These are phyloP conservation scores for Cordyceps javanica DNA, from an alignment of 2,329 filamentous ascomycete genomes.

Conservation along the genomic window DNA sequence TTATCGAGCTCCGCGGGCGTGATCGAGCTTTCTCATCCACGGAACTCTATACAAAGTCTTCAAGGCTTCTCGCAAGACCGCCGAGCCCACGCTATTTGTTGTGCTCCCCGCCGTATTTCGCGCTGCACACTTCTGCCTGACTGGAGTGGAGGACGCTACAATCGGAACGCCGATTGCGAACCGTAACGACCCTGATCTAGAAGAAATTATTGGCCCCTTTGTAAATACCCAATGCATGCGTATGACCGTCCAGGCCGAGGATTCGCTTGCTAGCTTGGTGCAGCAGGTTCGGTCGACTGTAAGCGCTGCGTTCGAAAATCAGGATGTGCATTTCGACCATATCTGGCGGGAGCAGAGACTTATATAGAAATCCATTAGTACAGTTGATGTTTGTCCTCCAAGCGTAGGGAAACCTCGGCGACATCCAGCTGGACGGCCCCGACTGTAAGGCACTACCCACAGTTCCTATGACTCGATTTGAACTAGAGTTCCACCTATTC, in stretches of 20 bases:
- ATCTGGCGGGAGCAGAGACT: not conserved
- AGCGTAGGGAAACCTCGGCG: conserved; percentile 1
- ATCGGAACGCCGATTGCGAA: conserved; percentile 16
- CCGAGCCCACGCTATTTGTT: conserved; percentile 13
- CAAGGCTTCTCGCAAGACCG: too few relatives aligned
- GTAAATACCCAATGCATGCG: conserved; percentile 19
- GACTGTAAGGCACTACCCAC: not conserved
- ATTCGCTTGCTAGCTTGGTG: conserved; percentile 13
- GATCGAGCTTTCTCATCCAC: too few relatives aligned
- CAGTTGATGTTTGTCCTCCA: conserved; percentile 15
- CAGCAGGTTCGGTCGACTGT: conserved; percentile 10
- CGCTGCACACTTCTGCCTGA: conserved; percentile 16
- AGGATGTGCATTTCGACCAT: conserved; percentile 16
- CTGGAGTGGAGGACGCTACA: conserved; percentile 11
- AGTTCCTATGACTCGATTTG: not conserved
- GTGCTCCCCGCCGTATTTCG: conserved; percentile 14
- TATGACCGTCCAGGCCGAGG: conserved; percentile 1
- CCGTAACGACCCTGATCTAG: conserved; percentile 13
- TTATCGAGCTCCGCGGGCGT: too few relatives aligned
- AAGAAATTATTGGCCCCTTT: conserved; percentile 17
- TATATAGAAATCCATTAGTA: conserved; percentile 11
- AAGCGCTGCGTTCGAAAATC: conserved; percentile 12
- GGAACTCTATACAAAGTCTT: too few relatives aligned
- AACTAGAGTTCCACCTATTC: conserved; percentile 5
- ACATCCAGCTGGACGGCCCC: not conserved